A percentile compares a stretch with the other conserved stretches of the same genome.
Conservation (phyloP, 2,329 filamentous ascomycete species). For the Zasmidium citrigriseum region DNA sequence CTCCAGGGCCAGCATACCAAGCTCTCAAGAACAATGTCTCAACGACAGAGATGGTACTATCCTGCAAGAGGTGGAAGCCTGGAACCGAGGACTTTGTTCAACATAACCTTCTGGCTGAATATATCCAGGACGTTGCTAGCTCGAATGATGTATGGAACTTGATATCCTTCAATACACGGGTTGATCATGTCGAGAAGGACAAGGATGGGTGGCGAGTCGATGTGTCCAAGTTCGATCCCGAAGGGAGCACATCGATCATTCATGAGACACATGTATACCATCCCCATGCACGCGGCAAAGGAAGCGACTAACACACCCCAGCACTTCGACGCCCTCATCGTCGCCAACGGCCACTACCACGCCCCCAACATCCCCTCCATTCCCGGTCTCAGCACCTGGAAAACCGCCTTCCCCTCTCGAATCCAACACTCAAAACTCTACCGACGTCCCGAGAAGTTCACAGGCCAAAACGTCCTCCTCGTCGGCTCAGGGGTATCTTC, state of each 20-base stretch:
- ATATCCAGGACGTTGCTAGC: constrained; percentile 61
- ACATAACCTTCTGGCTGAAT: constrained; percentile 58
- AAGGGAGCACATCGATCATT: constrained; percentile 7
- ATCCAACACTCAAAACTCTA: constrained; percentile 57
- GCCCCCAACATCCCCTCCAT: constrained; percentile 52
- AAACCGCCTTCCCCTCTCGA: constrained; percentile 45
- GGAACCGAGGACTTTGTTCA: constrained; percentile 61
- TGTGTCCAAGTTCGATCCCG: constrained; percentile 46
- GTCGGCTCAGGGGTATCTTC: constrained; percentile 59
- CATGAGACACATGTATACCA: not conserved
- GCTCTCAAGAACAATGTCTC: constrained; percentile 57
- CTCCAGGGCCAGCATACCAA: constrained; percentile 55
- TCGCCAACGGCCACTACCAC: constrained; percentile 59
- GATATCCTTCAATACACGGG: constrained; percentile 59
- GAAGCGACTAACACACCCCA: constrained; percentile 17
- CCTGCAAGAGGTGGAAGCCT: constrained; percentile 57
- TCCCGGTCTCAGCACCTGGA: constrained; percentile 49
- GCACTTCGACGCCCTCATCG: constrained; percentile 53
- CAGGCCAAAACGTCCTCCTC: constrained; percentile 59
- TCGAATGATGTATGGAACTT: constrained; percentile 52
- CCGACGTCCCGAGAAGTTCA: constrained; percentile 47
- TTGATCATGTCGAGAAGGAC: constrained; percentile 54
- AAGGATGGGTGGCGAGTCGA: constrained; percentile 54
- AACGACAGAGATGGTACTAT: constrained; percentile 52
- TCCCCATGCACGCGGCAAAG: too few species aligned